These are phyloP conservation scores for Zygnema circumcarinatum DNA, from an alignment of 139 green algal genomes.

Conservation along the genomic window DNA sequence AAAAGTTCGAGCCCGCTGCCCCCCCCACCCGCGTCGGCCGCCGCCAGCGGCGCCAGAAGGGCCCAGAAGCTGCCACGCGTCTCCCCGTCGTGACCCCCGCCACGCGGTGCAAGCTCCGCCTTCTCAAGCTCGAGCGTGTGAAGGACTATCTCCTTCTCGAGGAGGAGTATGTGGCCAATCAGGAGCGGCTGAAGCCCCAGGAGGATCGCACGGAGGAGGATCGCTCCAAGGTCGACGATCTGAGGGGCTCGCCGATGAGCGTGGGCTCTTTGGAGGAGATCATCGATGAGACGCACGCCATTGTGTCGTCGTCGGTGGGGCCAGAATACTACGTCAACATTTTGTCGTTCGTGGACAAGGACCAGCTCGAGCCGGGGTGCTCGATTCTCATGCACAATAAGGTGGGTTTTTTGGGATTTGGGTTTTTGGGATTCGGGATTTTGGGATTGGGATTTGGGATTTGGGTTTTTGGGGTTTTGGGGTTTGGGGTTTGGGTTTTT, in stretches of 20 bases:
- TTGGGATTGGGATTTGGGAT: no score
- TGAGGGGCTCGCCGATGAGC: slow-evolving; percentile 90
- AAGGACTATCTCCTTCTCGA: slow-evolving; percentile 99
- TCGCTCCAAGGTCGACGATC: slow-evolving; percentile 88
- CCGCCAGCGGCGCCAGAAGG: slow-evolving; percentile 87
- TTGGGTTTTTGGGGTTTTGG: no score
- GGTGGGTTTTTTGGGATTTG: no score
- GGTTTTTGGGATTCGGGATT: no score
- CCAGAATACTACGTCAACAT: slow-evolving; percentile 99
- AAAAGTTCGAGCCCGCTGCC: slow-evolving; percentile 94
- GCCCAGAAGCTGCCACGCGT: slow-evolving; percentile 74
- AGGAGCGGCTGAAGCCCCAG: slow-evolving; percentile 87
- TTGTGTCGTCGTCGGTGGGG: slow-evolving; percentile 91
- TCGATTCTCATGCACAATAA: slow-evolving; percentile 98
- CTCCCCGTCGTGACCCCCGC: slow-evolving; percentile 91
- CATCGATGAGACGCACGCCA: slow-evolving; percentile 98
- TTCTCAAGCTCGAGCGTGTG: slow-evolving; percentile 97
- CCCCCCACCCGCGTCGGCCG: slow-evolving; percentile 91
- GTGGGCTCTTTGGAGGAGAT: slow-evolving; percentile 98
- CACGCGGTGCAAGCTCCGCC: slow-evolving; percentile 93
- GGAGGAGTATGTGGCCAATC: slow-evolving; percentile 97
- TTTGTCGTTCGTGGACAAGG: slow-evolving; percentile 97
- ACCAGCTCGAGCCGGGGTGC: slow-evolving; percentile 97
- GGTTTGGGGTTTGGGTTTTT: no score
- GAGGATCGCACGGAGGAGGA: slow-evolving; percentile 96